phyloP scores from a whole-genome alignment of 371 early-diverging fungal genomes.

The Saksenaea oblongispora region DNA sequence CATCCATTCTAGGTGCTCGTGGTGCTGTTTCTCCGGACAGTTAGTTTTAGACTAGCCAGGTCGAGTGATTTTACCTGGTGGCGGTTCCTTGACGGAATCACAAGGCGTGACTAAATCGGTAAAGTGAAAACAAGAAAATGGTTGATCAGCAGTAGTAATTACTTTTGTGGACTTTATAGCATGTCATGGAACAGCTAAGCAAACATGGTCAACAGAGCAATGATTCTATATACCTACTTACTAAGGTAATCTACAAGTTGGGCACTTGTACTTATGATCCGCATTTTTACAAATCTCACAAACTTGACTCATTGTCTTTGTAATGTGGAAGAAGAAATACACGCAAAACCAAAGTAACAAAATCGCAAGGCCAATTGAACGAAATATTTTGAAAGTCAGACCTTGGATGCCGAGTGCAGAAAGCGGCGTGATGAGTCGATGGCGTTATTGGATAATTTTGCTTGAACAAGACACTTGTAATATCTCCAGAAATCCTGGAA shows the following conservation, averaged over 20 bases:
- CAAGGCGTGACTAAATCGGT: not conserved
- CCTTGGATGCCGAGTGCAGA: not conserved
- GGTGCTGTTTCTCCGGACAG: not conserved
- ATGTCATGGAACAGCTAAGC: constrained; percentile 38
- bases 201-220: not conserved
- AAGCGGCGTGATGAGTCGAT: not conserved
- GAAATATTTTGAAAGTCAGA: not conserved
- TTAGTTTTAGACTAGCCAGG: not conserved
- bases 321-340: not conserved
- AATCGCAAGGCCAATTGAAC: no score
- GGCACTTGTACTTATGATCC: constrained; percentile 45
- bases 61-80: not conserved
- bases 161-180: constrained; percentile 49
- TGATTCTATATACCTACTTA: constrained; percentile 12
- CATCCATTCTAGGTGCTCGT: not conserved
- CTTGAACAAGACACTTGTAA: not conserved
- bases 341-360: not conserved
- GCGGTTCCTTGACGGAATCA: not conserved
- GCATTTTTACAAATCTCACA: constrained; percentile 35
- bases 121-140: not conserved
- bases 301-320: constrained; percentile 9
- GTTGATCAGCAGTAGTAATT: not conserved
- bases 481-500: not conserved
- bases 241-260: constrained; percentile 39
- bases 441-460: not conserved